A percentile compares a stretch with the other conserved stretches of the same genome.
Evolutionary conservation across 768 basidiomycete species (phyloP).

Genomic region (Mycena filopes): DNA sequence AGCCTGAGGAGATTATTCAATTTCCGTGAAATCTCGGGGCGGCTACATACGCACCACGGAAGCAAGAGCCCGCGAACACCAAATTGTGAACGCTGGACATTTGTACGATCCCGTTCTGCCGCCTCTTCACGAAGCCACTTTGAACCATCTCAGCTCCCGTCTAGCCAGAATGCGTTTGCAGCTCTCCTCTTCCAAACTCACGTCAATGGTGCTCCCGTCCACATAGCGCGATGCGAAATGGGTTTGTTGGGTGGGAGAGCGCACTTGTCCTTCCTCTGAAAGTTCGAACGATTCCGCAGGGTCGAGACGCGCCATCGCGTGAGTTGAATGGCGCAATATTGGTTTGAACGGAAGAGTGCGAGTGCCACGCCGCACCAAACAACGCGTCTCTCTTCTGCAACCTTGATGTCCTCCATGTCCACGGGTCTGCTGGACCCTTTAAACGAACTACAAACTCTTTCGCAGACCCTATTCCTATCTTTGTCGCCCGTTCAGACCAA

Average conservation of each 20-base stretch:
- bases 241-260: constrained; percentile 38
- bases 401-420: constrained; percentile 61
- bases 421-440: constrained; percentile 70
- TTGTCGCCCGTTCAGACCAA: constrained; percentile 74
- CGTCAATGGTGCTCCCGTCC: constrained; percentile 72
- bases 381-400: constrained; percentile 20
- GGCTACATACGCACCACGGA: constrained; percentile 45
- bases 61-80: constrained; percentile 67
- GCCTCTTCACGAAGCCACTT: constrained; percentile 72
- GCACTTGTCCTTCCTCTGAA: constrained; percentile 54
- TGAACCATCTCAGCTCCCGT: too few species aligned
- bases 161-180: too few species aligned
- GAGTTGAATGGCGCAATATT: not conserved
- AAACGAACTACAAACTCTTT: constrained; percentile 67
- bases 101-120: constrained; percentile 66
- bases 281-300: constrained; percentile 57
- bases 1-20: constrained; percentile 32
- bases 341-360: not conserved
- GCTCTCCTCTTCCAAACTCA: not conserved
- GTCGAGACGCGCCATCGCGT: constrained; percentile 25
- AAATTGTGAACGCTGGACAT: constrained; percentile 57
- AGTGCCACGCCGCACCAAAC: not conserved
- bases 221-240: constrained; percentile 53
- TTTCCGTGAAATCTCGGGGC: not conserved
- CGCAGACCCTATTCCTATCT: constrained; percentile 77